A percentile compares a stretch with the other conserved stretches of the same genome.
phyloP scores from a whole-genome alignment of 106 monocot species.

The Dendrobium huoshanense region DNA sequence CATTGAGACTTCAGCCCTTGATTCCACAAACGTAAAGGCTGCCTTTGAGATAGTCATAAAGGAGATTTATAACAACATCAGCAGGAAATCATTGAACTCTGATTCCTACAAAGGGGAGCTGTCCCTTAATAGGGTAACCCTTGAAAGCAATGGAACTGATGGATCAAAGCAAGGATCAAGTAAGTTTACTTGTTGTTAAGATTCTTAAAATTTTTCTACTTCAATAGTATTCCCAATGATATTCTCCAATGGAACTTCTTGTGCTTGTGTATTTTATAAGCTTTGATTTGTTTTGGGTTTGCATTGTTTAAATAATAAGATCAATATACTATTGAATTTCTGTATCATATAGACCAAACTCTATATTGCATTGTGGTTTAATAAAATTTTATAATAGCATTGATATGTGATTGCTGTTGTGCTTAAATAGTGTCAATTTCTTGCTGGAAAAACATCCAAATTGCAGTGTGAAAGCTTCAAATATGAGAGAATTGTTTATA shows the following conservation, averaged over 20 bases:
- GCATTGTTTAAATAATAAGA: background rate
- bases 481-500: too few relatives aligned
- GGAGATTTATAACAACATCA: constrained; percentile 26
- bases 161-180: constrained; percentile 13
- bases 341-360: background rate
- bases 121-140: constrained; percentile 22
- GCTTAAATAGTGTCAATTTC: too few relatives aligned
- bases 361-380: background rate
- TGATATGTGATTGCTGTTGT: background rate
- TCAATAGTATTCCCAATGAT: background rate
- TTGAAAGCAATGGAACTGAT: constrained; percentile 4
- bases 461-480: too few relatives aligned
- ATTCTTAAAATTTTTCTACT: background rate
- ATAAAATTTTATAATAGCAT: background rate
- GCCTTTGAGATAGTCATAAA: constrained; percentile 43
- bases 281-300: background rate
- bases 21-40: constrained; percentile 48
- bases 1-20: constrained; percentile 55
- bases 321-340: background rate
- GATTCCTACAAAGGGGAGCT: constrained; percentile 40
- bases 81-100: constrained; percentile 27
- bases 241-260: background rate
- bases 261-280: background rate
- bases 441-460: too few relatives aligned
- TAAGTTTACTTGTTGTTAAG: constrained; percentile 21